Conservation (phyloP, 139 green algal species). For the Chlamydomonas sp. region DNA sequence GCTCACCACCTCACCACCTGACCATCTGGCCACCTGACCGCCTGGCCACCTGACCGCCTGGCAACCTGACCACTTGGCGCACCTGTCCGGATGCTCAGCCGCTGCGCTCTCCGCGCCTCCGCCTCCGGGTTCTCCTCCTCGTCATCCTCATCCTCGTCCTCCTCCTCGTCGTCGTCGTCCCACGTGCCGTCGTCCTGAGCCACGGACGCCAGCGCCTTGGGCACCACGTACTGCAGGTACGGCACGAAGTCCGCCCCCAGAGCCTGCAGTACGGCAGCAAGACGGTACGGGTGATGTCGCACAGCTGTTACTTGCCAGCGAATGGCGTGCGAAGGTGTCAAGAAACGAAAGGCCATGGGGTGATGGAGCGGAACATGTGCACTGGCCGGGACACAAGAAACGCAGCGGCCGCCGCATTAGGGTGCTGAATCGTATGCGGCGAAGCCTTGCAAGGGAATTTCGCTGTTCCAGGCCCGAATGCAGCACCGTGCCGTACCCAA, state of each 20-base stretch:
- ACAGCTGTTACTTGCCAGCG: no score
- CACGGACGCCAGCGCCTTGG: slow-evolving; percentile 60
- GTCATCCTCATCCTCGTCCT: slow-evolving; percentile 46
- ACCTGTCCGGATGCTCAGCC: slow-evolving; percentile 61
- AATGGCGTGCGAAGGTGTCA: no score
- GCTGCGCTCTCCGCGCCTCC: slow-evolving; percentile 17
- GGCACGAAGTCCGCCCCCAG: slow-evolving; percentile 59
- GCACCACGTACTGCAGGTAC: slow-evolving; percentile 59
- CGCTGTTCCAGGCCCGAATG: no score
- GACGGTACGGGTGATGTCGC: no score
- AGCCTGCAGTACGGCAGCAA: slow-evolving; percentile 6
- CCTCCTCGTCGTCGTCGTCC: slow-evolving; percentile 38
- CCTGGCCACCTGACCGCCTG: background rate
- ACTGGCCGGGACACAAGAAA: no score
- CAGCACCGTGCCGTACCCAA: no score
- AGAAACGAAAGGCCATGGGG: no score
- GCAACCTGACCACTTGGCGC: background rate
- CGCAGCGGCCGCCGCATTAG: no score
- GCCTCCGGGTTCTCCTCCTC: slow-evolving; percentile 28
- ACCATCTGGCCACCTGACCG: background rate
- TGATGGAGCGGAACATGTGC: no score
- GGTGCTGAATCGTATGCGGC: no score
- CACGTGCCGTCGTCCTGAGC: slow-evolving; percentile 60
- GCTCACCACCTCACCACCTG: no score
- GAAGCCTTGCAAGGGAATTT: no score